Conservation (phyloP, 2,329 filamentous ascomycete genomes). For the Penicillium fuscoglaucum region DNA sequence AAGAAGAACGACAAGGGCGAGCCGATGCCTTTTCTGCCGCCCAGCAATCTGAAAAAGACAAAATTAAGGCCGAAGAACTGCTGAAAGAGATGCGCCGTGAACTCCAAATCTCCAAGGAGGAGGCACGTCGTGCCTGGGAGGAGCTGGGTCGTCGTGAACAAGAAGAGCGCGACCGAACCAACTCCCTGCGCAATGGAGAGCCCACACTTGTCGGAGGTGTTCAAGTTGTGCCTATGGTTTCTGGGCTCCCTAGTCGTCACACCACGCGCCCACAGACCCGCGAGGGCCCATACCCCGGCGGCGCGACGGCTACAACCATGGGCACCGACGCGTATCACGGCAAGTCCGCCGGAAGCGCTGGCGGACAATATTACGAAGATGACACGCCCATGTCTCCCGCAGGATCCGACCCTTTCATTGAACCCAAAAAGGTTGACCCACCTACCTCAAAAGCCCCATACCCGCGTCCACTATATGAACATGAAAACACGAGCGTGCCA, state of each 20-base stretch:
- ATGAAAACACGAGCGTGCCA: conserved; percentile 32
- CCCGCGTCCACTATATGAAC: conserved; percentile 41
- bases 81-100: conserved; percentile 91
- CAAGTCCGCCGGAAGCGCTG: conserved; percentile 30
- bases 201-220: conserved; percentile 90
- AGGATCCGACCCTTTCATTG: conserved; percentile 64
- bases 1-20: conserved; percentile 69
- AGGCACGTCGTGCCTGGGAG: conserved; percentile 94
- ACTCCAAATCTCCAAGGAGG: conserved; percentile 90
- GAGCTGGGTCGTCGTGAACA: conserved; percentile 91
- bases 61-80: conserved; percentile 69
- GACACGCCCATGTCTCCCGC: conserved; percentile 52
- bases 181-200: conserved; percentile 80
- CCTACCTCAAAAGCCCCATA: conserved; percentile 34
- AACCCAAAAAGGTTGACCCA: conserved; percentile 36
- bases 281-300: conserved; percentile 47
- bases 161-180: conserved; percentile 83
- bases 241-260: conserved; percentile 62
- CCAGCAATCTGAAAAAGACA: conserved; percentile 68
- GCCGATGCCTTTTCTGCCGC: conserved; percentile 67
- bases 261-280: conserved; percentile 46
- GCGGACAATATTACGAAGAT: conserved; percentile 54
- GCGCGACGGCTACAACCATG: conserved; percentile 33
- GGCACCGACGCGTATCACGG: conserved; percentile 28
- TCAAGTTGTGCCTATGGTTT: conserved; percentile 90